Evolutionary conservation across 345 rosid species (phyloP), one percentile per base, ranked within the genome.

Genomic region (Aquilaria malaccensis): DNA sequence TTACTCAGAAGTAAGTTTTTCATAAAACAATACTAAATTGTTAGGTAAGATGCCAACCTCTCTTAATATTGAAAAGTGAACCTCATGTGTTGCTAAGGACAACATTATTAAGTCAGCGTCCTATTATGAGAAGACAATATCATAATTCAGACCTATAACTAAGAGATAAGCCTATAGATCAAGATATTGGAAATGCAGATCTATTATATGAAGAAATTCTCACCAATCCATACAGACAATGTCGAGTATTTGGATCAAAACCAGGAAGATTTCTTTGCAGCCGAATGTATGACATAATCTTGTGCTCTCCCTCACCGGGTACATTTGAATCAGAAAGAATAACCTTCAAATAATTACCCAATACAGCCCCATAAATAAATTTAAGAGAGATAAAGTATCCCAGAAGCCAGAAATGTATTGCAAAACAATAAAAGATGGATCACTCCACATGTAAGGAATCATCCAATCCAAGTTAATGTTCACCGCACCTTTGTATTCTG

Each of bases 51-150:
- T 33, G 62, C 73, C 48, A 7, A 95, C 99, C 99, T 95, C 99
- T 81, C 97, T 86, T 68, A 95, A 77, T 59, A 95, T 85, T 62
- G 99, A 95, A 74, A 91, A 95, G 82, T 95, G 97, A 83, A 95
- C 69, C 81, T 95, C 99, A 56, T 95, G 99, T 29, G 99, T 91
- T 37, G 99, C 96, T 69, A 95, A 72, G 9, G 99, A 81, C 14
- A 95, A 79, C 99, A 95, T 95, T 63, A 95, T 95, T 81, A 95
- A 77, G 79, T 95, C 97, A 9, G 99, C 99, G 75, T 95, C 99
- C 99, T 95, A 68, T 71, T 11, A 71, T 51, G n/a, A 68, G 13
- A 33, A 62, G 59, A 71, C 48, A 48, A 52, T 58, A 29, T 31
- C 14, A 41, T 30, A 64, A 59, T 43, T 59, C 22, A 50, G 46